Conservation (phyloP, 1,139 yeast species). For the Dujonia santamariae region DNA sequence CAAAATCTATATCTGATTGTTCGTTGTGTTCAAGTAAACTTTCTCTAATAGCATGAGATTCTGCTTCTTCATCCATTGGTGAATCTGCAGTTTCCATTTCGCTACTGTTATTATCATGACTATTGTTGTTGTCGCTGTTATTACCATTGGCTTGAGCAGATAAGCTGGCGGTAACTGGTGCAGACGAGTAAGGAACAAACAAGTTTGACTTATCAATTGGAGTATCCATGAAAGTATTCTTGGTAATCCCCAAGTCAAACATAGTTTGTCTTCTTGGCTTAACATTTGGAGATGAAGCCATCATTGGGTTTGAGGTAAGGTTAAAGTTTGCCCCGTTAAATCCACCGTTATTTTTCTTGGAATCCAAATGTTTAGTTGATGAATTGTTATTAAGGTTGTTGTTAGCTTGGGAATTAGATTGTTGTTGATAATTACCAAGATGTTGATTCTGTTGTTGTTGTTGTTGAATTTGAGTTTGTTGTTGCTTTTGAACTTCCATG, state of each 20-base stretch:
- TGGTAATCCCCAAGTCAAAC: conserved; percentile 45
- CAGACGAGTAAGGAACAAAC: conserved; percentile 67
- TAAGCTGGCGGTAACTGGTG: conserved; percentile 66
- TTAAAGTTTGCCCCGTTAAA: too few species aligned
- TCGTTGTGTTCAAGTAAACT: too few species aligned
- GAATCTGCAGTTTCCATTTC: conserved; percentile 9
- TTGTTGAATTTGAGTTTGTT: not conserved
- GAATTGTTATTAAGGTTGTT: conserved; percentile 5
- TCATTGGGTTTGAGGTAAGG: not conserved
- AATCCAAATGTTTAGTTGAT: too few species aligned
- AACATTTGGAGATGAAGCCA: conserved; percentile 5
- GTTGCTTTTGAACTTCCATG: conserved; percentile 33
- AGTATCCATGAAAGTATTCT: conserved; percentile 47
- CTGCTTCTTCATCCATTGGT: too few species aligned
- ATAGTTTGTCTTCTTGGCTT: conserved; percentile 48
- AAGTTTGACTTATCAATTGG: conserved; percentile 52
- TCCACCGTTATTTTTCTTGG: too few species aligned
- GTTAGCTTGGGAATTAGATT: not conserved
- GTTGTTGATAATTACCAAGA: not conserved
- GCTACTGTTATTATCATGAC: conserved; percentile 10
- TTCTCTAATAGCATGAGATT: conserved; percentile 7
- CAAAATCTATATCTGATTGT: conserved; percentile 26
- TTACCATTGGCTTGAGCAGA: conserved; percentile 8
- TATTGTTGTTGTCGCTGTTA: conserved; percentile 8
- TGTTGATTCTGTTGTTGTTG: conserved; percentile 1